phyloP scores from a whole-genome alignment of 108 stramenopile species.

The Nitzschia putrida region DNA sequence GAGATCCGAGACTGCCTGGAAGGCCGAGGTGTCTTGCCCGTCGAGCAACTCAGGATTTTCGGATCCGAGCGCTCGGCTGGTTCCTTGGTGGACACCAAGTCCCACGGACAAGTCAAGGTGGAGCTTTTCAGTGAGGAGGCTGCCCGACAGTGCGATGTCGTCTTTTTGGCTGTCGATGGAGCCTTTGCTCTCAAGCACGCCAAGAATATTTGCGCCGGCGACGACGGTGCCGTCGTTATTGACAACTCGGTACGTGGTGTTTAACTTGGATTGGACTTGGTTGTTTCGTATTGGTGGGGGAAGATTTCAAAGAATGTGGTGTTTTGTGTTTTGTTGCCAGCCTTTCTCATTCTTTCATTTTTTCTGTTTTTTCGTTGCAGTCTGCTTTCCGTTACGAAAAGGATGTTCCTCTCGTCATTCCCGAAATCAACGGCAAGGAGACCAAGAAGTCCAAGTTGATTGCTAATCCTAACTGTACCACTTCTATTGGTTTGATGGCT shows the following conservation, averaged over 20 bases:
- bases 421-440: constrained; percentile 92
- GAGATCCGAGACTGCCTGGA: constrained; percentile 92
- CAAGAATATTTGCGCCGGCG: constrained; percentile 59
- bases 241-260: constrained; percentile 69
- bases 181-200: constrained; percentile 87
- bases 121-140: constrained; percentile 77
- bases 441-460: constrained; percentile 92
- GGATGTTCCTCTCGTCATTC: constrained; percentile 93
- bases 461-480: constrained; percentile 99
- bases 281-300: not conserved
- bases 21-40: constrained; percentile 65
- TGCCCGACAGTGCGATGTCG: constrained; percentile 83
- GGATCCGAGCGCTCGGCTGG: constrained; percentile 87
- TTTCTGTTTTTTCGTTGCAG: constrained; percentile 31
- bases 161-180: constrained; percentile 90
- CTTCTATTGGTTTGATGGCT: constrained; percentile 97
- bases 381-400: constrained; percentile 93
- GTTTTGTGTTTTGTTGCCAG: not conserved
- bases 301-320: not conserved
- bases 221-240: constrained; percentile 80
- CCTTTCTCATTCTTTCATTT: not conserved
- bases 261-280: not conserved
- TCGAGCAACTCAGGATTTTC: constrained; percentile 81
- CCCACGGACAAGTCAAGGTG: constrained; percentile 81
- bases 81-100: constrained; percentile 63